A percentile compares a stretch with the other conserved stretches of the same genome.
These are phyloP conservation scores for Kazachstania taianensis DNA, from an alignment of 805 yeast genomes.

Conservation along the genomic window DNA sequence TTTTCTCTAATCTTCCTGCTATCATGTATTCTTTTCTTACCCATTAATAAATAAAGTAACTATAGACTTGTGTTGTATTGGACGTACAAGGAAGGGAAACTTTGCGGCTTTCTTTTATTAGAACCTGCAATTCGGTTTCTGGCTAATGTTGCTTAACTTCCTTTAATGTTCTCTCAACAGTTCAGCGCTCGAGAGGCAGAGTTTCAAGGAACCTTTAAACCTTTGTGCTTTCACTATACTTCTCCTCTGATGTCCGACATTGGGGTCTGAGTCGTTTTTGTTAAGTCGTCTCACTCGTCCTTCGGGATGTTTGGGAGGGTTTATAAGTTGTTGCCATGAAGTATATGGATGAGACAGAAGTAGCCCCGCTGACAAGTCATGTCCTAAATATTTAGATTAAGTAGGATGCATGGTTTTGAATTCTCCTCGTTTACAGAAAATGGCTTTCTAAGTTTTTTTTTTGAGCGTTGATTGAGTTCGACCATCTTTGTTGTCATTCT, in stretches of 20 bases:
- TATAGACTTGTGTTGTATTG: constrained; percentile 23
- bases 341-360: constrained; percentile 54
- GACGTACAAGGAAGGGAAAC: constrained; percentile 16
- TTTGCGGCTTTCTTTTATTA: constrained; percentile 16
- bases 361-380: constrained; percentile 94
- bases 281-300: background rate
- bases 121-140: constrained; percentile 12
- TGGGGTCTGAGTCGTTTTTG: constrained; percentile 26
- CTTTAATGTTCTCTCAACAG: constrained; percentile 32
- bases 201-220: constrained; percentile 25
- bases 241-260: constrained; percentile 28
- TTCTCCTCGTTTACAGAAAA: too few species aligned
- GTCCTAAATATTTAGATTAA: constrained; percentile 44
- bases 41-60: constrained; percentile 7
- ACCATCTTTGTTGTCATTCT: constrained; percentile 42
- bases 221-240: constrained; percentile 11
- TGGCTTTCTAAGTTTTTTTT: too few species aligned
- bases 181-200: constrained; percentile 69
- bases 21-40: too few species aligned
- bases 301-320: background rate
- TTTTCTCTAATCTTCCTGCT: too few species aligned
- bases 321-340: constrained; percentile 42
- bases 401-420: constrained; percentile 36
- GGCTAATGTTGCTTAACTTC: constrained; percentile 29
- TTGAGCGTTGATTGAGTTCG: constrained; percentile 46